Evolutionary conservation across 257 asterid species (phyloP), one percentile per base, ranked within the genome.

Genomic region (Scutellaria minor): DNA sequence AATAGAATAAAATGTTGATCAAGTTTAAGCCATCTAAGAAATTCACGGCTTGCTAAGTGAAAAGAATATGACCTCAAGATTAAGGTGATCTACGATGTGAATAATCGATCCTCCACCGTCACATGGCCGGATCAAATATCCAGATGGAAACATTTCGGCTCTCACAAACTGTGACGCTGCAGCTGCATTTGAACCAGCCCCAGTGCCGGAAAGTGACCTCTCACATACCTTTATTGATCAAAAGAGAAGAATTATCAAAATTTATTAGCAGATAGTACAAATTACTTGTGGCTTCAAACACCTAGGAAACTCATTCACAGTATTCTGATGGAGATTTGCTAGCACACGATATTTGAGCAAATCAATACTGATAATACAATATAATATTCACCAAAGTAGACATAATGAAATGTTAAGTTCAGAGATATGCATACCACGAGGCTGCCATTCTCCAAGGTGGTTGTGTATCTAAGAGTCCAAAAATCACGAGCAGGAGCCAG

Each of bases 31-130:
- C 41, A n/a, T 37, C 50, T 1, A 14, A 24, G n/a, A 55, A 46
- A 56, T 15, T 22, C 31, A 66, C 1, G 12, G 62, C 51, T 6
- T 41, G 45, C 20, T 2, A 9, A 79, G 6, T 6, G 14, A 27
- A n/a, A 76, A 60, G 41, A 12, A 31, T 31, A 51, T 50, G 35
- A 90, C 99, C 99, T 90, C 90, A 2, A 94, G 85, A 79, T 88
- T 91, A 35, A 89, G 78, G 86, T 94, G 99, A 75, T 94, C 99
- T 50, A 94, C 98, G 22, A 94, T 91, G 80, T 94, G 97, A 72
- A 94, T 91, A 74, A 91, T 94, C 13, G 99, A 94, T 60, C 99
- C 99, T 71, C 99, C 97, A 64, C 99, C 99, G 8, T 94, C 99
- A 51, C 95, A 91, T 0, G 98, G 97, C 65, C 98, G 82, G 52